Evolutionary conservation across 176 grass and related monocot species (phyloP), one percentile per base, ranked within the genome.

Genomic region (Eleusine coracana): DNA sequence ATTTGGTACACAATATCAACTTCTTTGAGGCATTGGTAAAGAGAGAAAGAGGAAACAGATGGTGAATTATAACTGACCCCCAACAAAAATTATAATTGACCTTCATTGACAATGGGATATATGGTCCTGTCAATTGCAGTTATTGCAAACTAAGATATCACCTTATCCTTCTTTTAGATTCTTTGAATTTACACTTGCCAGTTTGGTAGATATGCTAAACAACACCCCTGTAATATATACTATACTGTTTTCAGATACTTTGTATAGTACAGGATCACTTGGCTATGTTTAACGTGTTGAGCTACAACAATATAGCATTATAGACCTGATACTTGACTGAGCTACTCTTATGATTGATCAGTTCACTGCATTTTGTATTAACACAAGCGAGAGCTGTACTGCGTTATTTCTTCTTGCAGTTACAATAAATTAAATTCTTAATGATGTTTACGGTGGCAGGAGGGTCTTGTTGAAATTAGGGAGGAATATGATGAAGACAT

Each of bases 401-500:
- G 55, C 44, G 48, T 82, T 77, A 38, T 76, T 79, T 86, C 13
- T 73, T 7, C 73, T n/a, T 27, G 68, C 29, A 71, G n/a, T 66
- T 77, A 54, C 7, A 5, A 65, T 62, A 44, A n/a, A 67, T 31
- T 79, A 48, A 4, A 74, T 88, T 14, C 20, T 74, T 69, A 54
- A 75, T 42, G 66, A 80, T 89, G 31, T 77, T 59, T 28, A 82
- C 66, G 74, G 45, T 17, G 60, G 60, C 89, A 96, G 97, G 97
- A 94, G 58, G 97, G 93, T 80, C 91, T 99, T 79, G 81, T 99
- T 82, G 96, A 99, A 89, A 99, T 99, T 83, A 94, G 96, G 84
- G 93, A 98, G 83, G 96, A 96, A 65, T 99, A 92, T 66, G 80
- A 88, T 46, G 96, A 99, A 75, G 80, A 89, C 23, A 59, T 45